Conservation (phyloP, 352 stramenopile genomes). For the Globisporangium barbulae region DNA sequence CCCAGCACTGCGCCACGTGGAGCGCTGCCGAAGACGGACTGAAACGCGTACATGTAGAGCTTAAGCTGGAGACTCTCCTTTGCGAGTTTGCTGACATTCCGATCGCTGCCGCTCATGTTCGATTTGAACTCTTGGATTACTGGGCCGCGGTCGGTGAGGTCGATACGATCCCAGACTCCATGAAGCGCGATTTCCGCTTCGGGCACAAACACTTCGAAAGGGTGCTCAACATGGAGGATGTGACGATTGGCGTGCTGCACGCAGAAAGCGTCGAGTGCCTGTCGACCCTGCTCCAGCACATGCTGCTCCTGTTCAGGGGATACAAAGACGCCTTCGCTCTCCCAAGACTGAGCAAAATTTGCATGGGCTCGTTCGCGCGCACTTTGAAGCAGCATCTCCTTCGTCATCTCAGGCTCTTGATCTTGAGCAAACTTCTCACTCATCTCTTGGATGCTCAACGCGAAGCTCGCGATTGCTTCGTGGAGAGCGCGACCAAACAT, state of each 20-base stretch:
- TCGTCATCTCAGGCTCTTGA: conserved; percentile 11
- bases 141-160: conserved; percentile 26
- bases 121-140: conserved; percentile 86
- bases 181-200: conserved; percentile 50
- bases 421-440: conserved; percentile 17
- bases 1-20: conserved; percentile 58
- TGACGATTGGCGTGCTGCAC: conserved; percentile 24
- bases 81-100: conserved; percentile 52
- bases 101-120: conserved; percentile 49
- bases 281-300: conserved; percentile 34
- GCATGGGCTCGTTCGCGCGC: conserved; percentile 11
- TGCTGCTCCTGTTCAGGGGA: conserved; percentile 30
- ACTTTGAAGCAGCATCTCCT: neutral
- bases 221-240: conserved; percentile 59
- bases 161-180: conserved; percentile 79
- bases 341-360: conserved; percentile 7
- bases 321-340: conserved; percentile 37
- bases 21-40: conserved; percentile 44
- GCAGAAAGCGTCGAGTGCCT: conserved; percentile 46
- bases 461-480: conserved; percentile 62
- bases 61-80: conserved; percentile 77
- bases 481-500: conserved; percentile 74
- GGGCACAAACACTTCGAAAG: conserved; percentile 50
- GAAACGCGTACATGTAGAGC: conserved; percentile 79
- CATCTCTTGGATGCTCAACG: conserved; percentile 22